Evolutionary conservation across 148 eudicot genomes (phyloP), one percentile per base, ranked within the genome.

Genomic region (Pharnaceum exiguum): DNA sequence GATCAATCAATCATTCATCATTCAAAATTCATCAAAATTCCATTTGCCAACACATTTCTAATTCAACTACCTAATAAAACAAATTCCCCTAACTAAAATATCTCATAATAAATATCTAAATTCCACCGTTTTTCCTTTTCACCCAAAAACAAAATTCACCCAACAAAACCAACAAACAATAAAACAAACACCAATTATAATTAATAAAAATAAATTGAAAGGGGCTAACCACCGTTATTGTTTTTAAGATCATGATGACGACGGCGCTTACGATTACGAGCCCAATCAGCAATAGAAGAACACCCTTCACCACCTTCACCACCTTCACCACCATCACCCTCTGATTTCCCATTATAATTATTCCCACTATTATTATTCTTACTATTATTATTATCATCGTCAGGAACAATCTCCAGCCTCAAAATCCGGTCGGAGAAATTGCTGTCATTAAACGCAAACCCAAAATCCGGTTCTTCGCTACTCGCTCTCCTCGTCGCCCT

Each of bases 361-460:
- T n/a, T n/a, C n/a, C n/a, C n/a, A n/a, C n/a, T n/a, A n/a, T n/a
- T n/a, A n/a, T n/a, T n/a, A n/a, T n/a, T n/a, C n/a, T n/a, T n/a
- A n/a, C n/a, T n/a, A n/a, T n/a, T n/a, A n/a, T n/a, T n/a, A n/a
- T n/a, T n/a, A n/a, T n/a, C n/a, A n/a, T n/a, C 11, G 39, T 75
- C 88, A 37, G 86, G 73, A 18, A 82, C 16, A 24, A 89, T 81
- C 67, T 89, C 94, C 19, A 89, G 70, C 60, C 68, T 66, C 7
- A 85, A 73, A 36, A 83, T 52, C 19, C 90, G 70, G 42, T 89
- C 96, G 3, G 96, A 89, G 77, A 85, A 89, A 68, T 85, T 86
- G 51, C 63, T 76, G 33, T 82, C 82, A 51, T 89, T 53, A 55
- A 85, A 85, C 1, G 96, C 96, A 50, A 89, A 89, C 7, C 72